These are phyloP conservation scores for Penicillium bovifimosum DNA, from an alignment of 495 filamentous ascomycete species.

Conservation along the genomic window DNA sequence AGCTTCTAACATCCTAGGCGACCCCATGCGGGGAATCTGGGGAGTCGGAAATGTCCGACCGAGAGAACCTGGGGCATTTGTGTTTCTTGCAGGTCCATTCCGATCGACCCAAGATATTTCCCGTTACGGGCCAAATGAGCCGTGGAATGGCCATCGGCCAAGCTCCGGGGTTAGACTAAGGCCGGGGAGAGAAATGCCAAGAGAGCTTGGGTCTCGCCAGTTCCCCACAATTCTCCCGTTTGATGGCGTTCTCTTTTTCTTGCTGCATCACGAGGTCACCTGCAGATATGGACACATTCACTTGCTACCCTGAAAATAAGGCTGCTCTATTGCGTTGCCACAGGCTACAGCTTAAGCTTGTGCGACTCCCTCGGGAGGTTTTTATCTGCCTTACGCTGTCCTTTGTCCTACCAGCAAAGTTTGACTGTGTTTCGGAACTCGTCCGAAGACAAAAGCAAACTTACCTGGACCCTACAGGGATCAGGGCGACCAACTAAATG, in stretches of 20 bases:
- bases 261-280: background rate
- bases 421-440: background rate
- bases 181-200: slow-evolving; percentile 14
- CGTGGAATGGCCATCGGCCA: slow-evolving; percentile 9
- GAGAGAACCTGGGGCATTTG: background rate
- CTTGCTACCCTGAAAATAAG: no score
- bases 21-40: slow-evolving; percentile 12
- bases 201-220: slow-evolving; percentile 25
- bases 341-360: background rate
- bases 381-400: background rate
- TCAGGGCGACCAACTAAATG: background rate
- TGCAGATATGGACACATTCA: background rate
- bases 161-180: slow-evolving; percentile 11
- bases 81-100: background rate
- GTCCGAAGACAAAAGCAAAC: background rate
- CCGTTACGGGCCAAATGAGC: background rate
- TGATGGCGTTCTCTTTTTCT: slow-evolving; percentile 10
- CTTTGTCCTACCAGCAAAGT: background rate
- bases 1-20: background rate
- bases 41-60: background rate
- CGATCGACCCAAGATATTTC: slow-evolving; percentile 1
- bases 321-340: background rate
- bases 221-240: slow-evolving; percentile 8
- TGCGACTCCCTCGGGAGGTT: background rate
- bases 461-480: background rate